Base-by-base conservation (phyloP, 805 yeast species). In the Starmerella sirachaensis region DNA sequence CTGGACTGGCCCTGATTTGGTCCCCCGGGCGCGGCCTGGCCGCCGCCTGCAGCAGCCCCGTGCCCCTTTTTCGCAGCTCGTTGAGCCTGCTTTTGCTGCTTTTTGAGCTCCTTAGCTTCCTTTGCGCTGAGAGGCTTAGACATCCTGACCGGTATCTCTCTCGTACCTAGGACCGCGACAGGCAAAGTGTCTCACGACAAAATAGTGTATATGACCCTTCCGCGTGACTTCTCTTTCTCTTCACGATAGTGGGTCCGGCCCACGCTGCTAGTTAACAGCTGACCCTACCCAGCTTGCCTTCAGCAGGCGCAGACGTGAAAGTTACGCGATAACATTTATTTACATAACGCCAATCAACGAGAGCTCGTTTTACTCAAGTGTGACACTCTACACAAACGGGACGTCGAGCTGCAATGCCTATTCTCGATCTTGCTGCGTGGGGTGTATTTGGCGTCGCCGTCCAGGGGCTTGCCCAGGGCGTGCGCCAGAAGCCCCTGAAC, bases 11-110 rank as follows among this genome's bases (percentile, higher is more conserved):
- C 20, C 27, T 16, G 33, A 35, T 26, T n/a, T 37, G 38, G 35
- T 37, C 31, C 8, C 24, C 43, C 45, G 60, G 65, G 33, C 59
- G 23, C 78, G 16, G 36, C 18, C 13, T 27, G 40, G 33, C 35
- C 33, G 37, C 37, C 38, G 35, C 40, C 44, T 2, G 46, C 36
- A n/a, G 48, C 29, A 6, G 35, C 85, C 35, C 65, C 69, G 6
- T 75, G 77, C 48, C 70, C 80, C 54, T 82, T 85, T 46, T 76
- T 74, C 2, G 94, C 94, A 2, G 94, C 91, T 56, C 97, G 69
- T 57, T 83, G 82, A 27, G 91, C 93, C 11, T 91, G 91, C 61
- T 88, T 86, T 53, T 85, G 94, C 51, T 74, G 74, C 65, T 85
- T 86, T 57, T 84, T 86, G 45, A 83, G 65, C 58, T 86, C 93